Evolutionary conservation across 2,329 filamentous ascomycete species (phyloP).

Genomic region (Fusarium pilosicola): DNA sequence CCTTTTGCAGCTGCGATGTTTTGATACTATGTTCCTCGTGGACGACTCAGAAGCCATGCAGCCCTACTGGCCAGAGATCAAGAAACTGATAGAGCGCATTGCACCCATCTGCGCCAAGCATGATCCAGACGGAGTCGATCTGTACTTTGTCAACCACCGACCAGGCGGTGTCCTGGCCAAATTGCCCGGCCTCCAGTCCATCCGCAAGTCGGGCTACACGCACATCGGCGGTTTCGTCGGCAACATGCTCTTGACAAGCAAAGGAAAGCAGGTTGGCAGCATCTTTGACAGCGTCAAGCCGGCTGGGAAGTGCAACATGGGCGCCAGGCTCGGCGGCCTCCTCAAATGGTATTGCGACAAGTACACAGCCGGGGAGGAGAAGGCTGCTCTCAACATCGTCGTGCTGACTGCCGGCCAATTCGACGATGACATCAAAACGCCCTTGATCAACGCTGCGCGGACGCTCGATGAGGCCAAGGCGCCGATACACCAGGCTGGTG

Average conservation of each 20-base stretch:
- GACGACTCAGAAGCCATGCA: constrained; percentile 17
- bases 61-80: constrained; percentile 19
- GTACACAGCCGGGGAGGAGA: constrained; percentile 12
- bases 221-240: constrained; percentile 12
- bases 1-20: constrained; percentile 13
- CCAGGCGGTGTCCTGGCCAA: constrained; percentile 12
- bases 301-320: constrained; percentile 17
- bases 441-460: constrained; percentile 5
- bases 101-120: constrained; percentile 15
- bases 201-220: constrained; percentile 14
- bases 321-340: constrained; percentile 5
- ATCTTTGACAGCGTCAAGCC: constrained; percentile 19
- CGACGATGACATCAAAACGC: constrained; percentile 19
- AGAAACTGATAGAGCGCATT: constrained; percentile 18
- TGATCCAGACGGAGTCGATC: constrained; percentile 11
- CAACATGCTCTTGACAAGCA: constrained; percentile 15
- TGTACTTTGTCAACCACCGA: constrained; percentile 19
- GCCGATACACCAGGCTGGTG: constrained; percentile 16
- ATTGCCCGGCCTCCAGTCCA: constrained; percentile 11
- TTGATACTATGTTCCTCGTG: constrained; percentile 16
- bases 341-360: constrained; percentile 24
- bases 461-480: constrained; percentile 20
- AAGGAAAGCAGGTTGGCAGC: constrained; percentile 11
- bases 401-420: constrained; percentile 9
- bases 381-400: constrained; percentile 14